These are phyloP conservation scores for Xerocomus nothofagi DNA, from an alignment of 1,284 basidiomycete species.

Conservation along the genomic window DNA sequence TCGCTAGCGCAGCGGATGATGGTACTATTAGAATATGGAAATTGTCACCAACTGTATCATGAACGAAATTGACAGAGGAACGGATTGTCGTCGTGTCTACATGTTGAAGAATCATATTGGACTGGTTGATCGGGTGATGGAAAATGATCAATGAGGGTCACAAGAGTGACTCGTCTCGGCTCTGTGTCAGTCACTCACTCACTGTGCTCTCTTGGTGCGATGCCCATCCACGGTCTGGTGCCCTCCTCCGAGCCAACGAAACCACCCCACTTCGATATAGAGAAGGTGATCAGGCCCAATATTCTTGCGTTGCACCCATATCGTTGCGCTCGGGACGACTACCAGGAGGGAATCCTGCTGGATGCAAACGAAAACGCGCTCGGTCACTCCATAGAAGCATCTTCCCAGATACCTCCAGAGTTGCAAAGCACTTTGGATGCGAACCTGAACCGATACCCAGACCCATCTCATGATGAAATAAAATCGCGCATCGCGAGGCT, in stretches of 20 bases:
- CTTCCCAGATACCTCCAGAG: constrained; percentile 31
- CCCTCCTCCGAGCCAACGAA: constrained; percentile 44
- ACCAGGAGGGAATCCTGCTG: constrained; percentile 89
- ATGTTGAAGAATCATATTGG: no score
- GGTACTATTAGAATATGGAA: constrained; percentile 71
- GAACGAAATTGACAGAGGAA: not conserved
- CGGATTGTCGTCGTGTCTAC: no score
- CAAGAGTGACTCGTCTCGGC: no score
- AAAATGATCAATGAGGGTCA: no score
- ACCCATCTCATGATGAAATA: constrained; percentile 79
- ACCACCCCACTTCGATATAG: constrained; percentile 81
- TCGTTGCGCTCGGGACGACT: constrained; percentile 96
- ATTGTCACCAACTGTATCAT: constrained; percentile 17
- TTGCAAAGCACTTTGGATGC: constrained; percentile 42
- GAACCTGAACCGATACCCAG: constrained; percentile 84
- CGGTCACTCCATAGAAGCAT: constrained; percentile 75
- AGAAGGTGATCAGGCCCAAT: constrained; percentile 87
- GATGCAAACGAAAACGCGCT: constrained; percentile 98
- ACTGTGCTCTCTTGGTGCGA: constrained; percentile 18
- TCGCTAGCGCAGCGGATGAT: constrained; percentile 83
- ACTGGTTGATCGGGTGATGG: no score
- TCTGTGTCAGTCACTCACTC: not conserved
- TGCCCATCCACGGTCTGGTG: constrained; percentile 49
- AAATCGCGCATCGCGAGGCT: constrained; percentile 77
- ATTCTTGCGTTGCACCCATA: constrained; percentile 93